Evolutionary conservation across 108 stramenopile genomes (phyloP).

Genomic region (Skeletonema grethae): DNA sequence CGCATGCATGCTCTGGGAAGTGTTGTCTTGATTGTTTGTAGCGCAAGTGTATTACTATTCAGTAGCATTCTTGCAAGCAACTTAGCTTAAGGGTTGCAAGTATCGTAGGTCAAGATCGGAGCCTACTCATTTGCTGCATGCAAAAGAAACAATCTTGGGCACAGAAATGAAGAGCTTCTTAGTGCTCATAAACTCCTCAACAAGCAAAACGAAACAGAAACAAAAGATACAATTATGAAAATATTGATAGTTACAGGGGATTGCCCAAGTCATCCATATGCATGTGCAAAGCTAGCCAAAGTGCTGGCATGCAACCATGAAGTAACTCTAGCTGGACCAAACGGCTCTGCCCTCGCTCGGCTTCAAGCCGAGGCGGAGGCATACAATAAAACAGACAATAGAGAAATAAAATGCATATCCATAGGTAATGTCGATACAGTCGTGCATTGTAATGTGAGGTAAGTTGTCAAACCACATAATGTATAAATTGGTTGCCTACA

Average conservation of each 20-base stretch:
- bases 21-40: too few species aligned
- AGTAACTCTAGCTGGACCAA: neutral
- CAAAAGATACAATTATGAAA: neutral
- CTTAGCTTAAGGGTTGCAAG: too few species aligned
- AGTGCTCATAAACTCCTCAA: neutral
- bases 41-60: too few species aligned
- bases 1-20: too few species aligned
- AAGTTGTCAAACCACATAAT: neutral
- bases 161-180: too few species aligned
- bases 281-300: neutral
- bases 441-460: slow-evolving; percentile 3
- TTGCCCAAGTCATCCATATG: neutral
- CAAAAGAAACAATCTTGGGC: too few species aligned
- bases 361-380: neutral
- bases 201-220: neutral
- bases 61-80: too few species aligned
- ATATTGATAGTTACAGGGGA: neutral
- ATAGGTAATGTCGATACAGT: neutral
- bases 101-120: too few species aligned
- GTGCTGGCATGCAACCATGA: neutral
- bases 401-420: neutral
- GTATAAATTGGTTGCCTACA: neutral
- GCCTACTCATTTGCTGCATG: too few species aligned
- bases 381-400: neutral
- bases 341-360: neutral